A percentile compares a stretch with the other conserved stretches of the same genome.
Evolutionary conservation across 208 protist species (phyloP).

Genomic region (Phytomonas sp.): DNA sequence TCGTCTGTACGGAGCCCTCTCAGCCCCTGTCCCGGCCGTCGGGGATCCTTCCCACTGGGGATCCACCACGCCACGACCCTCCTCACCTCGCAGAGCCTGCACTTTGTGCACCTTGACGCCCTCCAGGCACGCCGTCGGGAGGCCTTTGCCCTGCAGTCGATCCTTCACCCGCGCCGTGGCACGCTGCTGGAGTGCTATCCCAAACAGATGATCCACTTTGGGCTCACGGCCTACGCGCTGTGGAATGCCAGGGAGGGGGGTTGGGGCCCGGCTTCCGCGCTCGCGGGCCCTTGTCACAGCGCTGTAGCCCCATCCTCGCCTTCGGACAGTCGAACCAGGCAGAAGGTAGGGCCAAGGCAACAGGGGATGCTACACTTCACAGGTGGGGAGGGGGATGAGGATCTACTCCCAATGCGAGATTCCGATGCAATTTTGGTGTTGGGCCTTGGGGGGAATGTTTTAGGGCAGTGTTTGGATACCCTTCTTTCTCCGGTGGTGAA

Average conservation of each 20-base stretch:
- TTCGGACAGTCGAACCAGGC: background rate
- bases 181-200: conserved; percentile 66
- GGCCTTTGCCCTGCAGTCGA: conserved; percentile 59
- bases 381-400: background rate
- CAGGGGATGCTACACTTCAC: background rate
- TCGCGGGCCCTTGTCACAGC: background rate
- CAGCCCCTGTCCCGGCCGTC: background rate
- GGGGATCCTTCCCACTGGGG: no score
- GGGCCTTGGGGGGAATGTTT: conserved; percentile 70
- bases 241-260: conserved; percentile 20
- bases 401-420: conserved; percentile 16
- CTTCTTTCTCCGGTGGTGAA: conserved; percentile 29
- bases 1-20: background rate
- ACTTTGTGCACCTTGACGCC: conserved; percentile 39
- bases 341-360: background rate
- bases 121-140: conserved; percentile 10
- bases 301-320: background rate
- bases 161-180: conserved; percentile 31
- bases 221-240: conserved; percentile 33
- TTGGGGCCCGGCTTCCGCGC: background rate
- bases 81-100: conserved; percentile 29
- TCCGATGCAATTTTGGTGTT: conserved; percentile 52
- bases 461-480: conserved; percentile 61
- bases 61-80: background rate
- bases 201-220: conserved; percentile 70